Evolutionary conservation across 2,329 filamentous ascomycete species (phyloP).

Genomic region (Ophidiomyces ophidiicola): DNA sequence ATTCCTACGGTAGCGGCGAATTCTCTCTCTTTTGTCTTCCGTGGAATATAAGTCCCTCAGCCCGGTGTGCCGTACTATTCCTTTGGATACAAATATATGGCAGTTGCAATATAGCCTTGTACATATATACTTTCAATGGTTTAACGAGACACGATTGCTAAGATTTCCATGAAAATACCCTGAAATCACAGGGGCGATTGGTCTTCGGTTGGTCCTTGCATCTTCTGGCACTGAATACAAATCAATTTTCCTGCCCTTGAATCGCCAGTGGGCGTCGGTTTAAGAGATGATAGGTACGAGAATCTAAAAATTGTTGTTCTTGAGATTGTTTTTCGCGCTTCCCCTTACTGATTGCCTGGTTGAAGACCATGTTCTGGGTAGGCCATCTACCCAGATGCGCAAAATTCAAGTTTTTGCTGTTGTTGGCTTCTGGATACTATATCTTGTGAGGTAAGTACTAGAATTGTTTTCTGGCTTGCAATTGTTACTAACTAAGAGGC

Average conservation of each 20-base stretch:
- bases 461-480: neutral
- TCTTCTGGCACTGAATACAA: too few relatives aligned
- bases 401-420: conserved; percentile 88
- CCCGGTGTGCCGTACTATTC: too few relatives aligned
- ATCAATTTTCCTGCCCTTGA: too few relatives aligned
- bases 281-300: too few relatives aligned
- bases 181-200: too few relatives aligned
- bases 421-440: conserved; percentile 79
- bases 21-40: neutral
- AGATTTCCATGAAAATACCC: too few relatives aligned
- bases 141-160: neutral
- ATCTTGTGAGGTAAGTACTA: conserved; percentile 55
- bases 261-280: too few relatives aligned
- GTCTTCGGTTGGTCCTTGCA: too few relatives aligned
- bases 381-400: conserved; percentile 80
- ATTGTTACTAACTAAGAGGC: neutral
- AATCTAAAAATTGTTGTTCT: too few relatives aligned
- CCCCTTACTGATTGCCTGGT: neutral
- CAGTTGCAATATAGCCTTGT: neutral
- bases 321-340: neutral
- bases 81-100: too few relatives aligned
- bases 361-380: conserved; percentile 76
- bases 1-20: neutral
- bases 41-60: neutral
- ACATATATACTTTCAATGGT: neutral